Evolutionary conservation across 805 yeast genomes (phyloP).

Genomic region (Kluyveromyces aestuarii): DNA sequence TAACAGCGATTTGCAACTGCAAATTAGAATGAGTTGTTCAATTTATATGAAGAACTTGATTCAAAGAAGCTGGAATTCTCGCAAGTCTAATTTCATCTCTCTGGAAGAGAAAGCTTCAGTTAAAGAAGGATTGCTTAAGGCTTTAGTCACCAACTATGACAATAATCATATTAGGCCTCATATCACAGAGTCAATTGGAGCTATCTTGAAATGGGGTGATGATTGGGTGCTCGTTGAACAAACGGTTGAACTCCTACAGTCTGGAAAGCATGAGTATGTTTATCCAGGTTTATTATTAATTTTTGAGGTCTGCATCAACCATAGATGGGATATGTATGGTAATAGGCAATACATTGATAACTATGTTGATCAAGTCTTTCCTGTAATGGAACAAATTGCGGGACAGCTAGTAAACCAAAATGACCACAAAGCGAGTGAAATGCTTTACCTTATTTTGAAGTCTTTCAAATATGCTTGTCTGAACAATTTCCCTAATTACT

Average conservation of each 20-base stretch:
- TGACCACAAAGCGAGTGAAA: constrained; percentile 31
- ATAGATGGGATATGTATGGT: constrained; percentile 46
- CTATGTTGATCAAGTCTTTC: constrained; percentile 42
- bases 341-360: constrained; percentile 39
- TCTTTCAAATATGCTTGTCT: constrained; percentile 55
- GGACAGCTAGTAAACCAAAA: constrained; percentile 25
- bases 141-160: constrained; percentile 36
- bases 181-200: constrained; percentile 47
- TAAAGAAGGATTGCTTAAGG: constrained; percentile 44
- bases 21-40: constrained; percentile 50
- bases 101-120: constrained; percentile 46
- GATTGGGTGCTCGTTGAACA: constrained; percentile 30
- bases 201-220: constrained; percentile 39
- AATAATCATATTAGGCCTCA: constrained; percentile 43
- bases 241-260: constrained; percentile 29
- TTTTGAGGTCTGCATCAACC: constrained; percentile 45
- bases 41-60: constrained; percentile 63
- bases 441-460: constrained; percentile 57
- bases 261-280: constrained; percentile 31
- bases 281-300: constrained; percentile 50
- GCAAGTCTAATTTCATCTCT: constrained; percentile 25
- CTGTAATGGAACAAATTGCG: constrained; percentile 47
- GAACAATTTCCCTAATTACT: constrained; percentile 48
- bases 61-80: constrained; percentile 42
- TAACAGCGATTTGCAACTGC: constrained; percentile 34